A percentile compares a stretch with the other conserved stretches of the same genome.
Evolutionary conservation across 495 filamentous ascomycete species (phyloP).

Genomic region (Bryoglossum gracile): DNA sequence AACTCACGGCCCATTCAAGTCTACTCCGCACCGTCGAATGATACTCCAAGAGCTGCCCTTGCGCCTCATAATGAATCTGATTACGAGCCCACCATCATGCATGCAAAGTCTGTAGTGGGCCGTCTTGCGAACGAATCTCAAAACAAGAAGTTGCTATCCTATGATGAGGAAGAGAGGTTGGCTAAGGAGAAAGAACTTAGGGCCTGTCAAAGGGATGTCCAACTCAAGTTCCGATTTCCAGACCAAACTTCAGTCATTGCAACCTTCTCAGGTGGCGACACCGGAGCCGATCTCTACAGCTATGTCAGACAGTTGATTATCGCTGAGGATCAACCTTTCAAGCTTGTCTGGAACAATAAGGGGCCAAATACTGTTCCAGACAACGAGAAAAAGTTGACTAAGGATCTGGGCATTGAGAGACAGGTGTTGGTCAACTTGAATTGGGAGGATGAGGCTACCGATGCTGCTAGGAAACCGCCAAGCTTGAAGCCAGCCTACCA

Average conservation of each 20-base stretch:
- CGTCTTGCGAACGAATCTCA: constrained; percentile 54
- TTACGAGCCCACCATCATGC: constrained; percentile 76
- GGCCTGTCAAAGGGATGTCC: constrained; percentile 57
- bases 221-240: constrained; percentile 79
- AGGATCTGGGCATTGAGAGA: constrained; percentile 59
- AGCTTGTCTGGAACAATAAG: constrained; percentile 30
- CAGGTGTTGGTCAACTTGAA: constrained; percentile 68
- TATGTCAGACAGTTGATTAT: constrained; percentile 52
- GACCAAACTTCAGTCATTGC: constrained; percentile 67
- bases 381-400: constrained; percentile 52
- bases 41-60: constrained; percentile 68
- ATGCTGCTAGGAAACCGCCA: constrained; percentile 39
- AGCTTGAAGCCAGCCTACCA: constrained; percentile 58
- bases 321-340: constrained; percentile 40
- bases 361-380: constrained; percentile 30
- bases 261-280: constrained; percentile 54
- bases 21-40: constrained; percentile 63
- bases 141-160: constrained; percentile 63
- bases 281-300: constrained; percentile 56
- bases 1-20: constrained; percentile 54
- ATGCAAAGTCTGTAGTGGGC: constrained; percentile 75
- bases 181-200: constrained; percentile 51
- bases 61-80: constrained; percentile 59
- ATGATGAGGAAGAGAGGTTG: constrained; percentile 55
- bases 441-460: constrained; percentile 56